Percentiles rank a stretch among this genome's conserved stretches.
Evolutionary conservation across 2,329 filamentous ascomycete genomes (phyloP).

Genomic region (Colletotrichum kahawae): DNA sequence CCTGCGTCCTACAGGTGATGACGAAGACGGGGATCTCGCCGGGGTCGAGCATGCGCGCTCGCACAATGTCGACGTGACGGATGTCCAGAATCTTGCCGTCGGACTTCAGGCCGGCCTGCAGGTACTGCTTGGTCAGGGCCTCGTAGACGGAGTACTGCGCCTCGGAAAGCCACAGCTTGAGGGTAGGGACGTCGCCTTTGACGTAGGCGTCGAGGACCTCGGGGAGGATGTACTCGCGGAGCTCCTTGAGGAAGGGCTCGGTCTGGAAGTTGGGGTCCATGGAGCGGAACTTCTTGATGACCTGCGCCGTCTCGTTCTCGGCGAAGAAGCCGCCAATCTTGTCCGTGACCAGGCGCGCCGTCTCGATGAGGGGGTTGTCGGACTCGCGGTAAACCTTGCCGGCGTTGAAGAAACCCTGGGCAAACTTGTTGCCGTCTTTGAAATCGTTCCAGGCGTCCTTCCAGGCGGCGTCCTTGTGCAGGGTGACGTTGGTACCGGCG

Average conservation of each 20-base stretch:
- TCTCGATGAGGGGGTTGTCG: conserved; percentile 93
- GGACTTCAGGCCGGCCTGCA: conserved; percentile 88
- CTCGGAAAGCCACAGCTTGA: conserved; percentile 95
- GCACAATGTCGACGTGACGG: conserved; percentile 86
- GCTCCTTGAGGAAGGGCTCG: conserved; percentile 91
- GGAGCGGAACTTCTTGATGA: conserved; percentile 96
- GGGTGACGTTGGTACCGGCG: conserved; percentile 89
- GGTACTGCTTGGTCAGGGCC: conserved; percentile 96
- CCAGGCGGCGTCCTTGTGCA: conserved; percentile 97
- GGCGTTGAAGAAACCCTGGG: conserved; percentile 86
- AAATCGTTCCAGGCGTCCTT: conserved; percentile 99
- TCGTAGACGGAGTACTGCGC: conserved; percentile 97
- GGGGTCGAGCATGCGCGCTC: conserved; percentile 80
- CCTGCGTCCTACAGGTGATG: conserved; percentile 93
- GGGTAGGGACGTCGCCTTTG: conserved; percentile 88
- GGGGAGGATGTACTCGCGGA: conserved; percentile 96
- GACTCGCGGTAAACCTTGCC: conserved; percentile 93
- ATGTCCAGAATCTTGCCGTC: conserved; percentile 97
- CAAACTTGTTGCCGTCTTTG: conserved; percentile 85
- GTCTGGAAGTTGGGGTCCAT: conserved; percentile 96
- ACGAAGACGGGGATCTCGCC: conserved; percentile 95
- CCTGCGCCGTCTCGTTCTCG: conserved; percentile 96
- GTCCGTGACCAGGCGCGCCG: conserved; percentile 92
- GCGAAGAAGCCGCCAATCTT: conserved; percentile 94
- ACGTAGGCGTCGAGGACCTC: conserved; percentile 98